A percentile compares a stretch with the other conserved stretches of the same genome.
Conservation (phyloP, 139 green algal genomes). For the Micractinium conductrix region DNA sequence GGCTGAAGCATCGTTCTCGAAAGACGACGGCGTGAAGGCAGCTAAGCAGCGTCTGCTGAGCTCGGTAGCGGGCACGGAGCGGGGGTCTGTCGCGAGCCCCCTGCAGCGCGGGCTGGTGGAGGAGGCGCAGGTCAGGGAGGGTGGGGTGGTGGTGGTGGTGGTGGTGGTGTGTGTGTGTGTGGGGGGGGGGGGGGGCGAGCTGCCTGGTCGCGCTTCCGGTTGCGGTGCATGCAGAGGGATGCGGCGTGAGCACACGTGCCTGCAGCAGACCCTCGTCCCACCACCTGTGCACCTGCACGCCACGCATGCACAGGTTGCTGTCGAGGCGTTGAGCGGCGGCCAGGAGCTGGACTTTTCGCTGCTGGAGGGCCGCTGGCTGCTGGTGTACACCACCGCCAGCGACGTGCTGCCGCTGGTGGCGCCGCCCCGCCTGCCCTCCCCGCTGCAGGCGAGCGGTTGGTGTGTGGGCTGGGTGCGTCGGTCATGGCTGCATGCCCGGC, state of each 20-base stretch:
- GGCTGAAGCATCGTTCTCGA: not conserved
- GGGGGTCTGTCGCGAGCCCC: slow-evolving; percentile 20
- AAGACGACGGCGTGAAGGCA: not conserved
- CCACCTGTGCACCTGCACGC: not conserved
- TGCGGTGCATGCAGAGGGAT: no score
- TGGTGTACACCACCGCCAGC: slow-evolving; percentile 59
- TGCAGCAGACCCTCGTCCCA: no score
- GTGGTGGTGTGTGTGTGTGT: no score
- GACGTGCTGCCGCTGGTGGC: slow-evolving; percentile 55
- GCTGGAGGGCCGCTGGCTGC: slow-evolving; percentile 53
- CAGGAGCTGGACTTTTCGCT: slow-evolving; percentile 41
- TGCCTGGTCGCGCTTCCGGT: no score
- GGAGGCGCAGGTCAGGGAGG: slow-evolving; percentile 48
- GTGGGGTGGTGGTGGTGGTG: not conserved
- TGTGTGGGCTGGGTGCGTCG: no score
- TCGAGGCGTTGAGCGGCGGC: slow-evolving; percentile 35
- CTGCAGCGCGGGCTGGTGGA: slow-evolving; percentile 47
- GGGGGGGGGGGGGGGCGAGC: no score
- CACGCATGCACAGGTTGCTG: slow-evolving; percentile 27
- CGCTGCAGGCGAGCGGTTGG: not conserved
- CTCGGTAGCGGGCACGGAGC: slow-evolving; percentile 42
- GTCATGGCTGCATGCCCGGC: no score
- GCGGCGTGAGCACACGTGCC: not conserved
- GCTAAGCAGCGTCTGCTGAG: slow-evolving; percentile 39
- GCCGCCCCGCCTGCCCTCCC: not conserved